phyloP scores from a whole-genome alignment of 768 basidiomycete species.

The Mycena galericulata region DNA sequence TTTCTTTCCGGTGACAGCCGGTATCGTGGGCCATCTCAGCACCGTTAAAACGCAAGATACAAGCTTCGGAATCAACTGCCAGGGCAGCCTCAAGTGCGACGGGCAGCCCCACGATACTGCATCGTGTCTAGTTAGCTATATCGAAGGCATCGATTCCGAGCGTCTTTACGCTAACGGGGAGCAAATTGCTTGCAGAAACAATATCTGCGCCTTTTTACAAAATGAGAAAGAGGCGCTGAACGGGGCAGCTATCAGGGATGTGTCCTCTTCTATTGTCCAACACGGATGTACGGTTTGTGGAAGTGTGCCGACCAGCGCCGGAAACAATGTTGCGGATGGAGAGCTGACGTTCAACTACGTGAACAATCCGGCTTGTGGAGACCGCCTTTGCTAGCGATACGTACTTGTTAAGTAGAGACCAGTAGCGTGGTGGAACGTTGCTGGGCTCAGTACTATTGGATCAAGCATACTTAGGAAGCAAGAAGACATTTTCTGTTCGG shows the following conservation, averaged over 20 bases:
- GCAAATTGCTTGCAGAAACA: constrained; percentile 18
- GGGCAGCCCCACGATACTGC: constrained; percentile 21
- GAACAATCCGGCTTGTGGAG: constrained; percentile 2
- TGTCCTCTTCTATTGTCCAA: background rate
- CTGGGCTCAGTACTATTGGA: too few species aligned
- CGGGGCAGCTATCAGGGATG: background rate
- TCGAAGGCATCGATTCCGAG: constrained; percentile 3
- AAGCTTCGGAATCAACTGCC: constrained; percentile 21
- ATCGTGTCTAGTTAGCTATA: background rate
- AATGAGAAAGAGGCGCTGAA: background rate
- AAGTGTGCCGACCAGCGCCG: constrained; percentile 21
- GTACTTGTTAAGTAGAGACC: too few species aligned
- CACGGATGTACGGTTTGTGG: constrained; percentile 23
- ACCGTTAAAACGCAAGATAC: background rate
- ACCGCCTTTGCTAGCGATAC: constrained; percentile 6
- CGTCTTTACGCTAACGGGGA: constrained; percentile 12
- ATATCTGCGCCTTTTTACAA: constrained; percentile 25
- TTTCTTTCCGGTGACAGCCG: background rate
- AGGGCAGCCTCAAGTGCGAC: constrained; percentile 22
- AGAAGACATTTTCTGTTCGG: too few species aligned
- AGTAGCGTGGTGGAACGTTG: too few species aligned
- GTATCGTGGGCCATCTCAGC: background rate
- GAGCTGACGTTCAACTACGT: constrained; percentile 25
- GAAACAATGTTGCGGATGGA: constrained; percentile 18
- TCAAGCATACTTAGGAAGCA: too few species aligned